Evolutionary conservation across 805 yeast species (phyloP).

Genomic region (Starmerella davenportii): DNA sequence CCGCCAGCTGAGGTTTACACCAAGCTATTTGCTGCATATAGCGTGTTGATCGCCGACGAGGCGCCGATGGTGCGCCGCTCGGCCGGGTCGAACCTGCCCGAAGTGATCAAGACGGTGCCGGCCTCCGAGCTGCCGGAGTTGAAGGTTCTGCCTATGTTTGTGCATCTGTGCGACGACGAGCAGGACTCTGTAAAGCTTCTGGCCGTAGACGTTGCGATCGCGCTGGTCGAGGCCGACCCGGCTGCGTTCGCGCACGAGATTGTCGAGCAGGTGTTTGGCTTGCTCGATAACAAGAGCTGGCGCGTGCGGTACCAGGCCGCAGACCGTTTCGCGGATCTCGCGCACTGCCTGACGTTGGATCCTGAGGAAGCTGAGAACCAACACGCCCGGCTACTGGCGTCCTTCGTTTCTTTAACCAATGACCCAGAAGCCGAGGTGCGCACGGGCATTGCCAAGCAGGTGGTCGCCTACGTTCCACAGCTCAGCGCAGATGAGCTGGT

Average conservation of each 20-base stretch:
- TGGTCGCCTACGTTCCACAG: conserved; percentile 34
- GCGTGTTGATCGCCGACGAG: conserved; percentile 66
- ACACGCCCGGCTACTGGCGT: conserved; percentile 42
- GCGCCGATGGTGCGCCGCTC: conserved; percentile 97
- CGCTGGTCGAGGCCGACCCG: conserved; percentile 36
- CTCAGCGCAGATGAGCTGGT: conserved; percentile 34
- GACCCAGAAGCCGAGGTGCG: conserved; percentile 96
- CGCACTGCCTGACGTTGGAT: conserved; percentile 32
- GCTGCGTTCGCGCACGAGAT: conserved; percentile 15
- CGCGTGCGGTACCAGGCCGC: conserved; percentile 96
- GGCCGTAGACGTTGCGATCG: conserved; percentile 69
- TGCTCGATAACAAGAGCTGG: conserved; percentile 87
- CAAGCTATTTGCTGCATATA: conserved; percentile 47
- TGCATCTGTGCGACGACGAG: conserved; percentile 55
- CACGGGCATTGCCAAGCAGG: conserved; percentile 81
- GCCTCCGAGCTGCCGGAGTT: conserved; percentile 26
- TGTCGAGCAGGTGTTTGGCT: conserved; percentile 36
- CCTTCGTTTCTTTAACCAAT: conserved; percentile 59
- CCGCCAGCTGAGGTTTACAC: conserved; percentile 24
- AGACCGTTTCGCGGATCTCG: conserved; percentile 68
- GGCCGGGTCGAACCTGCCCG: conserved; percentile 73
- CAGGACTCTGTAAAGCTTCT: conserved; percentile 91
- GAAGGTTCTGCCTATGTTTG: conserved; percentile 64
- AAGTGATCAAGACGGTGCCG: conserved; percentile 39
- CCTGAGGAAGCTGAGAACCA: conserved; percentile 30